Evolutionary conservation across 2,329 filamentous ascomycete genomes (phyloP), one percentile per base, ranked within the genome.

Genomic region (Emergomyces africanus): DNA sequence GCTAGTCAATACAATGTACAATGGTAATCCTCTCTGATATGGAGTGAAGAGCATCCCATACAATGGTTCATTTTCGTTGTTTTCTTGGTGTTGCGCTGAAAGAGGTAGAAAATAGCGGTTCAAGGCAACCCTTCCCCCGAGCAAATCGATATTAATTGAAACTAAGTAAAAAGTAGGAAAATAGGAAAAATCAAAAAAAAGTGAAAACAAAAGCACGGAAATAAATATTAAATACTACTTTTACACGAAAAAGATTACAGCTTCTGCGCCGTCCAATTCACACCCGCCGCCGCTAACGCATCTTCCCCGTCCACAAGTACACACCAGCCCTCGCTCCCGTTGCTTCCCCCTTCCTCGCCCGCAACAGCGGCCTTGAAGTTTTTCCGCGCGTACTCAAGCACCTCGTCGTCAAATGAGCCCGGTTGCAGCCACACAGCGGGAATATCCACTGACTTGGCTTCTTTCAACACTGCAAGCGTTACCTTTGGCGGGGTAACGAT

Each of bases 361-460:
- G 83, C 86, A 41, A 90, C 80, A 51, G 78, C 86, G 42, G 84
- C 83, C 64, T 84, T 77, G 67, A 94, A 96, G 64, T 87, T 80
- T 51, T 76, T 76, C 61, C 79, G 77, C 2, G 89, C 90, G 71
- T 82, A 90, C 46, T 80, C 76, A 62, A 96, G 70, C 25, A 90
- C 87, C 60, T 84, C 83, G 57, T 88, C 83, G 70, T 96, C 85
- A 69, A 88, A 97, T 18, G 84, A 91, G 0, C 92, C 94, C 0
- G 94, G 94, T 75, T 97, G 94, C 64, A 97, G 76, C 88, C 89
- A 96, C 5, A 96, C 85, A 30, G 88, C 81, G 20, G 83, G 80
- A 50, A 95, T 76, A 2, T 90, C 86, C 12, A 87, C 78, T 59
- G 81, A 77, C 72, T 85, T 88, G 0, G 92, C 94, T 72, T 95